Base-by-base conservation (phyloP, 2,329 filamentous ascomycete genomes). In the Pseudopyricularia javanii region DNA sequence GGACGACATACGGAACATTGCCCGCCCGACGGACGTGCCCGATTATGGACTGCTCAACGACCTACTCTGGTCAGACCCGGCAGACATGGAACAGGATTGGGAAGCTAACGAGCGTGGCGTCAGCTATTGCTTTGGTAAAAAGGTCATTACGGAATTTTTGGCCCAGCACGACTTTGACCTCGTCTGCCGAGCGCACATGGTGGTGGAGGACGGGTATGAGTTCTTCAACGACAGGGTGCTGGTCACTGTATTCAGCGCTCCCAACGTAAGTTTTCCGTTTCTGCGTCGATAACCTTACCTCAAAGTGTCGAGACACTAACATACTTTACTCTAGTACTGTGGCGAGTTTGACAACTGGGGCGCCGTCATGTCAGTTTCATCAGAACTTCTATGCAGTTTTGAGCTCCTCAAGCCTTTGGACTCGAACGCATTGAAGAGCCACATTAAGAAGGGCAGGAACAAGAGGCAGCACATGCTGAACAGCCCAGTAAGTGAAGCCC, bases 131-230 rank as follows among this genome's bases (percentile, higher is more conserved):
- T 98, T 98, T 64, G 93, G 93, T 5, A 91, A 91, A 20, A 91
- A 98, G 63, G 93, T 98, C 22, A 91, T 98, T 40, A 95, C 91
- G 51, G 85, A 91, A 58, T 98, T 98, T 80, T 73, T 98, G 57
- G 91, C 96, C 74, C 97, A 97, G 74, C 93, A 97, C 70, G 93
- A 98, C 74, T 97, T 98, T 91, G 93, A 98, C 65, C 79, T 98
- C 65, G 97, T 98, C 69, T 98, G 93, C 73, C 88, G 93, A 70
- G 93, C 93, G 59, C 93, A 98, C 72, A 91, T 97, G 73, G 93
- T 97, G 58, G 93, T 98, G 54, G 93, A 98, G 73, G 93, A 98
- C 64, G 93, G 93, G 54, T 98, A 98, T 74, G 93, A 98, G 70
- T 98, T 98, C 78, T 98, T 98, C 77, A 95, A 90, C 56, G 97